phyloP scores from a whole-genome alignment of 495 filamentous ascomycete species.

The Diplogelasinospora grovesii region DNA sequence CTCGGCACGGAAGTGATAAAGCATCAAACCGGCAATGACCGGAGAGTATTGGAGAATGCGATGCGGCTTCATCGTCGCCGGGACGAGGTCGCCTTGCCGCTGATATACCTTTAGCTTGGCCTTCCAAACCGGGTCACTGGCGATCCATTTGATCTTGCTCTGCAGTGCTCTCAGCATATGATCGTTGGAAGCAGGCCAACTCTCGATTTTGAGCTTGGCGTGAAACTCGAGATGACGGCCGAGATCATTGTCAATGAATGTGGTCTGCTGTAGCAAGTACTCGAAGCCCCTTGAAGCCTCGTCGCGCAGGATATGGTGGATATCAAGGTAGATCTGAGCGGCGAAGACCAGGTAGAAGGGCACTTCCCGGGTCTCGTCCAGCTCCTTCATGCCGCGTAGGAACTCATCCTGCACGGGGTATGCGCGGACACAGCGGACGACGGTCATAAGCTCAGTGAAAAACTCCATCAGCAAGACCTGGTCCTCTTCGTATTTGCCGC shows the following conservation, averaged over 20 bases:
- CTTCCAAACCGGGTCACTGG: slow-evolving; percentile 12
- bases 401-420: slow-evolving; percentile 33
- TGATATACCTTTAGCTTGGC: background rate
- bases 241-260: slow-evolving; percentile 18
- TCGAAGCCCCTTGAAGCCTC: slow-evolving; percentile 8
- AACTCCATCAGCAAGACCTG: slow-evolving; percentile 22
- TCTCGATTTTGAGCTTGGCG: slow-evolving; percentile 21
- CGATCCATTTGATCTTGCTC: slow-evolving; percentile 13
- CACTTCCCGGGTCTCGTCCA: slow-evolving; percentile 15
- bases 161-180: slow-evolving; percentile 11
- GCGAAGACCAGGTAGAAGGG: slow-evolving; percentile 32
- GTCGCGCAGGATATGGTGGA: slow-evolving; percentile 24
- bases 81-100: background rate
- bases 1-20: slow-evolving; percentile 20
- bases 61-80: slow-evolving; percentile 10
- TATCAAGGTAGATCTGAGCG: slow-evolving; percentile 35
- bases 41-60: slow-evolving; percentile 25
- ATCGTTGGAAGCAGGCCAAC: slow-evolving; percentile 29
- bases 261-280: slow-evolving; percentile 12
- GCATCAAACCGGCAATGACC: slow-evolving; percentile 25
- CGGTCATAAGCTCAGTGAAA: slow-evolving; percentile 23
- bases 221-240: slow-evolving; percentile 30
- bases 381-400: slow-evolving; percentile 24
- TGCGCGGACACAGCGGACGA: slow-evolving; percentile 1
- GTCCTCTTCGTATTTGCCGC: slow-evolving; percentile 28